Conservation (phyloP, 139 green algal genomes). For the Picochlorum sp. region DNA sequence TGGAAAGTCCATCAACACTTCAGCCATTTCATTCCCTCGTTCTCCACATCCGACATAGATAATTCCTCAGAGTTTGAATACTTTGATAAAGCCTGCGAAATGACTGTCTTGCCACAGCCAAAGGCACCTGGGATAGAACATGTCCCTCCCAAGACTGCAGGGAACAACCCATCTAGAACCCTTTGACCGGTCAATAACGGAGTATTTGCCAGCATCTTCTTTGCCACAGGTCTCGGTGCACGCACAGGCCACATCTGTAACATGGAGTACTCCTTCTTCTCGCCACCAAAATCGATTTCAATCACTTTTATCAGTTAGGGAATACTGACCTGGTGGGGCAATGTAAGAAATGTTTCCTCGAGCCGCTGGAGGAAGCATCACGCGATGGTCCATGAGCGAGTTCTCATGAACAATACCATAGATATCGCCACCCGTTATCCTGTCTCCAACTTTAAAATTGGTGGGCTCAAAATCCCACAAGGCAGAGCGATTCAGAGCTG, state of each 20-base stretch:
- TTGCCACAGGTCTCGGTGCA: slow-evolving; percentile 75
- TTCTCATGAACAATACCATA: slow-evolving; percentile 93
- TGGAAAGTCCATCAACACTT: slow-evolving; percentile 91
- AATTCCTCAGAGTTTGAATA: slow-evolving; percentile 98
- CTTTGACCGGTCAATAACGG: slow-evolving; percentile 96
- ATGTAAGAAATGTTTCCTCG: slow-evolving; percentile 86
- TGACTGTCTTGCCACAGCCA: slow-evolving; percentile 98
- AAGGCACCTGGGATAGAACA: slow-evolving; percentile 98
- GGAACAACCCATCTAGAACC: slow-evolving; percentile 96
- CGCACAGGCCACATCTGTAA: slow-evolving; percentile 95
- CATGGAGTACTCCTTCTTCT: slow-evolving; percentile 94
- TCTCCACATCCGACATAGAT: slow-evolving; percentile 99
- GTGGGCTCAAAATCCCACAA: slow-evolving; percentile 89
- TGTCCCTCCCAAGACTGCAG: slow-evolving; percentile 93
- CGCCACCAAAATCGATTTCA: slow-evolving; percentile 93
- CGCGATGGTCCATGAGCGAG: slow-evolving; percentile 80
- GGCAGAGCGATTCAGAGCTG: slow-evolving; percentile 70
- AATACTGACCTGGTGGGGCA: slow-evolving; percentile 84
- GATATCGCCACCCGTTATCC: slow-evolving; percentile 90
- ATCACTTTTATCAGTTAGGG: slow-evolving; percentile 86
- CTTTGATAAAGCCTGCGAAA: slow-evolving; percentile 96
- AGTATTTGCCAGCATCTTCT: slow-evolving; percentile 93
- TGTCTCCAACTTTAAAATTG: slow-evolving; percentile 86
- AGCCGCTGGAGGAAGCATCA: slow-evolving; percentile 85
- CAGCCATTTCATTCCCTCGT: slow-evolving; percentile 87